phyloP scores from a whole-genome alignment of 2,329 filamentous ascomycete genomes.

The Ophiostoma ulmi region DNA sequence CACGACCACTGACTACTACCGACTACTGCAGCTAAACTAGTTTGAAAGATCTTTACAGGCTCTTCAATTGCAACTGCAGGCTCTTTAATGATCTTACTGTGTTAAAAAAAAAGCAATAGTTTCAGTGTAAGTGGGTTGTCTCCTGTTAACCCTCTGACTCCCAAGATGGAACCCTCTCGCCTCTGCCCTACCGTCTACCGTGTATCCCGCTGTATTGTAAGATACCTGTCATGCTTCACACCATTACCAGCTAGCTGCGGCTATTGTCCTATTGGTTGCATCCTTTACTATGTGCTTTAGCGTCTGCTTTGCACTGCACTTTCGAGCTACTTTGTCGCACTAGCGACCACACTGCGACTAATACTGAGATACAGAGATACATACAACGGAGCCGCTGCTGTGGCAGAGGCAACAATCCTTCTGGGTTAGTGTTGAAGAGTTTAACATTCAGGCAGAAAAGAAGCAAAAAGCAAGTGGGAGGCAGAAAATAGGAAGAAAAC shows the following conservation, averaged over 20 bases:
- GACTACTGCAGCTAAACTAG: conserved; percentile 1
- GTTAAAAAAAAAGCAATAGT: neutral
- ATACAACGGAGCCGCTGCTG: neutral
- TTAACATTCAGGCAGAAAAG: neutral
- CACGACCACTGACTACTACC: neutral
- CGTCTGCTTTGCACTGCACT: too few relatives aligned
- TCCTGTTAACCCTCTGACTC: too few relatives aligned
- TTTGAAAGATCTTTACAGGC: conserved; percentile 5
- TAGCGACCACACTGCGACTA: neutral
- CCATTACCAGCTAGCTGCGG: neutral
- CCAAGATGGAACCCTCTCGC: neutral
- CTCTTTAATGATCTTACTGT: neutral
- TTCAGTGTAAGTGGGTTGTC: neutral
- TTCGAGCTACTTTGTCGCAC: too few relatives aligned
- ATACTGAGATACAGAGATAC: neutral
- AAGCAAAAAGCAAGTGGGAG: too few relatives aligned
- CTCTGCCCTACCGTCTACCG: neutral
- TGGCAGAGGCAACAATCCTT: neutral
- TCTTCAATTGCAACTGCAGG: neutral
- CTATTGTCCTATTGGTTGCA: conserved; percentile 9
- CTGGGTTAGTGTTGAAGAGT: neutral
- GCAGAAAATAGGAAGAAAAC: too few relatives aligned
- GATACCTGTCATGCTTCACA: conserved; percentile 1
- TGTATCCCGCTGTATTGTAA: too few relatives aligned
- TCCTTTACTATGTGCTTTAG: neutral